phyloP scores from a whole-genome alignment of 345 rosid genomes.

The Salix exigua region DNA sequence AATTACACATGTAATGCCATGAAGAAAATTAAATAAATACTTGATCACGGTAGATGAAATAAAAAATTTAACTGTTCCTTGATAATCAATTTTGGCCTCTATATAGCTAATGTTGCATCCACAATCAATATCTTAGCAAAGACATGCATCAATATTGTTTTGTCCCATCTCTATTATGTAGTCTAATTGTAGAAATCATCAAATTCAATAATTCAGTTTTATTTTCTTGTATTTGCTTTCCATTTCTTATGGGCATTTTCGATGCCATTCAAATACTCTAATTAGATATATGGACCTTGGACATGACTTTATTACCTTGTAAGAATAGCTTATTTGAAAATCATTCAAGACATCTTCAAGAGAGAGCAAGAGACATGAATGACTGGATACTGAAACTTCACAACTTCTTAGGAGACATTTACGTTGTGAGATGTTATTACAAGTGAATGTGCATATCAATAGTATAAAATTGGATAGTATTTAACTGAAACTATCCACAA shows the following conservation, averaged over 20 bases:
- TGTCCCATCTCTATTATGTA: too few relatives aligned
- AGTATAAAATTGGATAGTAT: neutral
- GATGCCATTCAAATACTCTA: too few relatives aligned
- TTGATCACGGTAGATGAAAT: too few relatives aligned
- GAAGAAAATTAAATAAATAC: neutral
- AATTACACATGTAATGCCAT: neutral
- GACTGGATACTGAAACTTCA: neutral
- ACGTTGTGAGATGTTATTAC: neutral
- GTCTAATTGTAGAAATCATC: too few relatives aligned
- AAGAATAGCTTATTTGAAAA: neutral
- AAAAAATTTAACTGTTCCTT: too few relatives aligned
- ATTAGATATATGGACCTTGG: too few relatives aligned
- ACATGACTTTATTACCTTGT: neutral
- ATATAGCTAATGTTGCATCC: neutral
- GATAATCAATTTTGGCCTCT: neutral
- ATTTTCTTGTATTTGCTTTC: too few relatives aligned
- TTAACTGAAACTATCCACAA: neutral
- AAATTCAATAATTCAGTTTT: too few relatives aligned
- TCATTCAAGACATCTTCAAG: neutral
- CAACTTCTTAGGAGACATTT: neutral
- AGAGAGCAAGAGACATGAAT: neutral
- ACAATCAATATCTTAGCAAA: neutral
- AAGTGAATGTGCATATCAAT: neutral
- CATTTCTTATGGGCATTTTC: too few relatives aligned
- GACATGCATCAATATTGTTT: neutral